Base-by-base conservation (phyloP, 2,329 filamentous ascomycete species). In the Exophiala spinifera region DNA sequence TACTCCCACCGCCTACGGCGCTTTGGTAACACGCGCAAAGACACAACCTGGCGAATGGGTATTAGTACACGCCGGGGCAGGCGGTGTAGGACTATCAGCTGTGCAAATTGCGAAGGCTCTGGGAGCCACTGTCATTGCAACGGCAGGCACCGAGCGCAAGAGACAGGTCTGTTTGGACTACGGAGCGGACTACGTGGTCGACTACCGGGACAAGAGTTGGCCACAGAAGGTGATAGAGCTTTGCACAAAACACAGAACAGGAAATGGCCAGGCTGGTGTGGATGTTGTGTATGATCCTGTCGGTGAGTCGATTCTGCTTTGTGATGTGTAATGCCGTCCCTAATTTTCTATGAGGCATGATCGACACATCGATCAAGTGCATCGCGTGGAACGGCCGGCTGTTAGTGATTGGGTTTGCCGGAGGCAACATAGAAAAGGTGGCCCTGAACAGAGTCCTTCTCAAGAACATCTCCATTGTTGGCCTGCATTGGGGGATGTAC, bases 251-350 rank as follows among this genome's bases (percentile, higher is more conserved):
- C 62, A 76, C 42, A 64, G 74, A 55, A 92, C 87, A 3, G 89
- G 88, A 0, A 82, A 84, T 59, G 81, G 81, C 1, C 75, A 78
- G 40, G 69, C 69, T 0, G 84, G 91, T 10, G 91, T 96, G 15
- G 91, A 97, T 71, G 89, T 97, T 48, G 91, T 97, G 19, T 97
- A 90, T 74, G 92, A 97, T 70, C 91, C 92, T 11, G 92, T 97
- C 1, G 92, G 92, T 1, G 53, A 55, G 61, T 62, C 13, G 19
- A n/a, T 11, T 10, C 34, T 17, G 11, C 15, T 34, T n/a, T 34
- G 10, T 14, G 25, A 28, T 28, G 37, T 28, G 42, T 14, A n/a
- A n/a, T 46, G 40, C 14, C 14, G 25, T 3, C n/a, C 25, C 36
- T 50, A 19, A 40, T 33, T 15, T n/a, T 28, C 49, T 46, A 23